Percentiles rank a stretch among this genome's conserved stretches.
Evolutionary conservation across 2,329 filamentous ascomycete genomes (phyloP).

Genomic region (Diaporthe destruens): DNA sequence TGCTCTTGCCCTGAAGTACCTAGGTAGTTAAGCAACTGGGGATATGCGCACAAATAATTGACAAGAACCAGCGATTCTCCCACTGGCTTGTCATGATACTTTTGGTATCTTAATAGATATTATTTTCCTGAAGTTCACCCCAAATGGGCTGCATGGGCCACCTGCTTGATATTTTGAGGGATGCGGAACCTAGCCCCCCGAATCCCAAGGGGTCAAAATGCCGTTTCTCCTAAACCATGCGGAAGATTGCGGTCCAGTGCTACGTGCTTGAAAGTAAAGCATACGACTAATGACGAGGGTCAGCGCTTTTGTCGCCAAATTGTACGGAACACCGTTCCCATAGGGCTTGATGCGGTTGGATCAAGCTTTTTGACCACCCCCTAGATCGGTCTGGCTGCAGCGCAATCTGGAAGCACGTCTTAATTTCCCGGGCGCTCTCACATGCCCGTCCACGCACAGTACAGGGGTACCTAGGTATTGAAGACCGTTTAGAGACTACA

Average conservation of each 20-base stretch:
- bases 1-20: not conserved
- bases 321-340: not conserved
- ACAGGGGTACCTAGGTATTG: not conserved
- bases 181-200: slow-evolving; percentile 31
- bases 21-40: too few relatives aligned
- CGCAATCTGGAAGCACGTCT: slow-evolving; percentile 16
- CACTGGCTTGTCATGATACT: not conserved
- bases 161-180: not conserved
- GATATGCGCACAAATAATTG: not conserved
- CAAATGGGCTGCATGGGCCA: not conserved
- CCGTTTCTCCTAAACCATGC: slow-evolving; percentile 5
- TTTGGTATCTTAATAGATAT: not conserved
- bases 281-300: not conserved
- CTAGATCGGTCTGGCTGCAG: not conserved
- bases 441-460: not conserved
- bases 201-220: not conserved
- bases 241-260: not conserved
- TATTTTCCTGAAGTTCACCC: not conserved
- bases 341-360: slow-evolving; percentile 15
- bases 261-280: too few relatives aligned
- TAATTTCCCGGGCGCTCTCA: not conserved
- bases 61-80: too few relatives aligned
- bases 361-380: slow-evolving; percentile 12
- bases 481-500: slow-evolving; percentile 9
- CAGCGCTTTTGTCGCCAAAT: not conserved